phyloP scores from a whole-genome alignment of 768 basidiomycete species.

The Auriculariales sp. region DNA sequence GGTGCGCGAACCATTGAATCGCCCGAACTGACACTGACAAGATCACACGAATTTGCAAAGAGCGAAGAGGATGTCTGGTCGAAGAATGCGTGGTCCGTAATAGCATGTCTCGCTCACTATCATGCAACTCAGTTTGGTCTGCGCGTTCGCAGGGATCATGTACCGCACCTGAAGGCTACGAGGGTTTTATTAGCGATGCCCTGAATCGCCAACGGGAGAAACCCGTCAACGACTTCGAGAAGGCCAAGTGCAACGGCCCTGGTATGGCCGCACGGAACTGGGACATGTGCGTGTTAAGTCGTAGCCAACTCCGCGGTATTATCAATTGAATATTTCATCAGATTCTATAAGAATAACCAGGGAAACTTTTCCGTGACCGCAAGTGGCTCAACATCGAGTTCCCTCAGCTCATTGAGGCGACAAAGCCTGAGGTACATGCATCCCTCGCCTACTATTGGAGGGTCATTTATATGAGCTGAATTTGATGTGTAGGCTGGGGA shows the following conservation, averaged over 20 bases:
- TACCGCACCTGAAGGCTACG: conserved; percentile 70
- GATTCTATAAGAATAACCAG: conserved; percentile 16
- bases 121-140: background rate
- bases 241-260: conserved; percentile 45
- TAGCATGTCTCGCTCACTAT: background rate
- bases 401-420: conserved; percentile 64
- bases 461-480: background rate
- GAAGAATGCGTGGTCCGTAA: conserved; percentile 14
- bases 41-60: conserved; percentile 5
- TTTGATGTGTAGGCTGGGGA: conserved; percentile 87
- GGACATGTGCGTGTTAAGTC: conserved; percentile 21
- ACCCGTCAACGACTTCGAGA: conserved; percentile 65
- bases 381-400: conserved; percentile 97
- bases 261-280: conserved; percentile 55
- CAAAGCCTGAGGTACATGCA: conserved; percentile 42
- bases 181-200: conserved; percentile 52
- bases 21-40: background rate
- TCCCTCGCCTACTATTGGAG: conserved; percentile 21
- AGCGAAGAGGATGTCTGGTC: conserved; percentile 43
- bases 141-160: conserved; percentile 48
- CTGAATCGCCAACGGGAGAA: conserved; percentile 52
- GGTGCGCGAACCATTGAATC: background rate
- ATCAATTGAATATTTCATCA: conserved; percentile 4
- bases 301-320: background rate
- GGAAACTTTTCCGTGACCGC: conserved; percentile 86